Evolutionary conservation across 2,329 filamentous ascomycete species (phyloP), one percentile per base, ranked within the genome.

Genomic region (Trichoderma afroharzianum): DNA sequence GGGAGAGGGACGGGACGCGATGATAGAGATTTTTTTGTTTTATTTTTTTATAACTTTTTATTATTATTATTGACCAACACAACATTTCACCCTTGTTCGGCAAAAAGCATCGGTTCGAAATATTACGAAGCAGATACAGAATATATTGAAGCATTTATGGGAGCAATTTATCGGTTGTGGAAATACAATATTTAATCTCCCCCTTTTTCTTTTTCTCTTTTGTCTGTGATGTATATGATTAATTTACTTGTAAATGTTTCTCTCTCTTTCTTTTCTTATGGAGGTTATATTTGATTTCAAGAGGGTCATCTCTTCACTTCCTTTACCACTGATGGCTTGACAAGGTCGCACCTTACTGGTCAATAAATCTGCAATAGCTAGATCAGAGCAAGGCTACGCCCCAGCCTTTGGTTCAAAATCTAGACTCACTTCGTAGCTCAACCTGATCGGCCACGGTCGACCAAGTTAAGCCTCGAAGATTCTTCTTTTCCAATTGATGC

Each of bases 1-100:
- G 74, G n/a, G 77, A 74, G 14, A 71, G 73, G 26, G 86, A 76
- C 81, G 73, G 73, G 43, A 70, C 74, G 26, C 72, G 73, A 73
- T 76, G 75, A 69, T 69, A 61, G 39, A 68, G 50, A 21, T 14
- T 47, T 30, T 63, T 47, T 24, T 61, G 12, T 21, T 30, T 28
- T 63, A 11, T 33, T 32, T 33, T 30, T 14, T 53, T 32, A 15
- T 33, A 32, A 26, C 2, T 62, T 66, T 33, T 55, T 59, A n/a
- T 43, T 43, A 24, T 18, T 47, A 21, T 68, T 58, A 28, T 28
- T 57, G 2, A 53, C 47, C 33, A 50, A 50, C 43, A 21, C 33
- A 50, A 50, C 43, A 21, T 55, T 68, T 28, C 21, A 43, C 55
- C 28, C 59, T 59, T 57, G 50, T 33, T 28, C 53, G 43, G 33